Percentiles rank a stretch among this genome's conserved stretches.
phyloP scores from a whole-genome alignment of 2,329 filamentous ascomycete genomes.

The Diaporthe citrichinensis region DNA sequence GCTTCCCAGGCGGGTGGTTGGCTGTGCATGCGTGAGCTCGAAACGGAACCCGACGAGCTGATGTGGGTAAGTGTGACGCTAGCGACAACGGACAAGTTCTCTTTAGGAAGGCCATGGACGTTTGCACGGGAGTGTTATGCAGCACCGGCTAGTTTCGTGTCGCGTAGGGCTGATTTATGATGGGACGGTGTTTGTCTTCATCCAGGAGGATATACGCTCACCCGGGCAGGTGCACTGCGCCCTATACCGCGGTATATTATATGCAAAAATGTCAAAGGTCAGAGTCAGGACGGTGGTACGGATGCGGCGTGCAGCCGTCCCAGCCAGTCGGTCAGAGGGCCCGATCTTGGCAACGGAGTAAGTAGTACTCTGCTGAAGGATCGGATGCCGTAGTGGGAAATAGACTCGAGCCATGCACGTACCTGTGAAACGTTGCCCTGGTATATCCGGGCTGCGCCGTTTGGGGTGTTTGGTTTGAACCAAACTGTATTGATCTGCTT shows the following conservation, averaged over 20 bases:
- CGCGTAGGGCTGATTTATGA: constrained; percentile 21
- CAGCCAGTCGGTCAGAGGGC: neutral
- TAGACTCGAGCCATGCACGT: constrained; percentile 22
- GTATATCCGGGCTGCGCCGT: neutral
- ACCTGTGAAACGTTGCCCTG: constrained; percentile 22
- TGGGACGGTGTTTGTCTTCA: neutral
- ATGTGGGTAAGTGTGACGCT: constrained; percentile 2
- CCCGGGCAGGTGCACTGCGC: neutral
- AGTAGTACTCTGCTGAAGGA: constrained; percentile 2
- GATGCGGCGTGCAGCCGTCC: neutral
- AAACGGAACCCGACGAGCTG: neutral
- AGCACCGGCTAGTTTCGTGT: neutral
- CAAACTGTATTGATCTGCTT: neutral
- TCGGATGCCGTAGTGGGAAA: neutral
- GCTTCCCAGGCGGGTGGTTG: neutral
- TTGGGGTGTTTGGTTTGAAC: constrained; percentile 8
- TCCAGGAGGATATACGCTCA: neutral
- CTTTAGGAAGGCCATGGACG: constrained; percentile 14
- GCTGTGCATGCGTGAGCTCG: neutral
- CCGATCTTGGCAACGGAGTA: constrained; percentile 8
- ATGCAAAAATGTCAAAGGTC: too few relatives aligned
- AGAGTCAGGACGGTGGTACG: neutral
- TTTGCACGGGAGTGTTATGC: neutral
- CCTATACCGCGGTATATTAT: neutral
- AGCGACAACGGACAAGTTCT: neutral